Evolutionary conservation across 345 rosid species (phyloP).

Genomic region (Camelina laxa): DNA sequence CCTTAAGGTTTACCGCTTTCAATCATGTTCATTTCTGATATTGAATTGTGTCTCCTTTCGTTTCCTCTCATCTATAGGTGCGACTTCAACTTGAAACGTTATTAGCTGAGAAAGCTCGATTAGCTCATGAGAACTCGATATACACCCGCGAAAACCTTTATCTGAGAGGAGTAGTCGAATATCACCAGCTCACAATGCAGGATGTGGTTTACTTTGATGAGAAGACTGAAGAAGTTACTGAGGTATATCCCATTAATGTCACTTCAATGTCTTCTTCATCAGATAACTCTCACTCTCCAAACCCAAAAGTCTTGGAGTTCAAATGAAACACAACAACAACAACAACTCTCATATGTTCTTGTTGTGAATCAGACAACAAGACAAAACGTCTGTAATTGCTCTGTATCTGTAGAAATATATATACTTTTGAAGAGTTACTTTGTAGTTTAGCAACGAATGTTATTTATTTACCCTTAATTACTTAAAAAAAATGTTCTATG

Average conservation of each 20-base stretch:
- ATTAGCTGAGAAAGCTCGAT: conserved; percentile 90
- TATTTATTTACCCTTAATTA: conserved; percentile 25
- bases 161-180: conserved; percentile 91
- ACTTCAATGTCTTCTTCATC: conserved; percentile 48
- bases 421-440: conserved; percentile 23
- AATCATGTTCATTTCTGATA: conserved; percentile 9
- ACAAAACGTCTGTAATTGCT: conserved; percentile 30
- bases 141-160: conserved; percentile 87
- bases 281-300: conserved; percentile 30
- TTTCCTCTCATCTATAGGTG: conserved; percentile 39
- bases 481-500: conserved; percentile 16
- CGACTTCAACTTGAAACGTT: conserved; percentile 94
- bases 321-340: conserved; percentile 30
- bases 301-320: conserved; percentile 37
- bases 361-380: conserved; percentile 36
- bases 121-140: conserved; percentile 92
- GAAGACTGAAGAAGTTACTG: conserved; percentile 78
- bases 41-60: not conserved
- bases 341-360: conserved; percentile 16
- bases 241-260: conserved; percentile 74
- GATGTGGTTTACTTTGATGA: conserved; percentile 93
- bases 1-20: not conserved
- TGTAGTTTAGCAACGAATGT: conserved; percentile 27
- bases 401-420: conserved; percentile 42
- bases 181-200: conserved; percentile 96